Evolutionary conservation across 2,329 filamentous ascomycete genomes (phyloP).

Genomic region (Rhynchosporium secalis): DNA sequence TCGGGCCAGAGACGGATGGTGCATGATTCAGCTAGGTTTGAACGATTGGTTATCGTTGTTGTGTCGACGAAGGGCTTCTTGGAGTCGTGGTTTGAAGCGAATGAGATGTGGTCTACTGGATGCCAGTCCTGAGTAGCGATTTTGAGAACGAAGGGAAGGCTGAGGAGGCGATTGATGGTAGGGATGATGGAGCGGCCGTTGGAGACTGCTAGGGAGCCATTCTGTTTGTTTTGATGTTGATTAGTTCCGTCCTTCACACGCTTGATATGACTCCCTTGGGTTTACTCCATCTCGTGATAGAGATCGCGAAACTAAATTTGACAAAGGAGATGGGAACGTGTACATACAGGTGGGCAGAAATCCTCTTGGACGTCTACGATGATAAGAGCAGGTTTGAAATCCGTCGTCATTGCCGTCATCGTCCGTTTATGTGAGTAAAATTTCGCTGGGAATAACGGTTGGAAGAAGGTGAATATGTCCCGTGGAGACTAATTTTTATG

Average conservation of each 20-base stretch:
- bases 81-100: slow-evolving; percentile 73
- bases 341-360: slow-evolving; percentile 85
- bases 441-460: not conserved
- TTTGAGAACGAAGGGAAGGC: slow-evolving; percentile 68
- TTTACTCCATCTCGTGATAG: not conserved
- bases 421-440: slow-evolving; percentile 14
- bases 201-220: slow-evolving; percentile 81
- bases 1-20: slow-evolving; percentile 78
- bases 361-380: slow-evolving; percentile 92
- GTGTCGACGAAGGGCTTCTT: slow-evolving; percentile 68
- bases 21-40: slow-evolving; percentile 62
- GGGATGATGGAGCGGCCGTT: slow-evolving; percentile 69
- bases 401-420: not conserved
- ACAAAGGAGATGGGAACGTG: slow-evolving; percentile 47
- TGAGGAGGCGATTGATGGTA: slow-evolving; percentile 72
- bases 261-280: not conserved
- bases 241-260: not conserved
- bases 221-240: slow-evolving; percentile 48
- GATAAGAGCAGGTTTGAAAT: slow-evolving; percentile 59
- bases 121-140: slow-evolving; percentile 95
- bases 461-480: not conserved
- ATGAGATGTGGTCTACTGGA: slow-evolving; percentile 80
- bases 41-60: slow-evolving; percentile 65
- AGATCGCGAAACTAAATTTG: not conserved
- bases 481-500: not conserved